Evolutionary conservation across 139 green algal genomes (phyloP), one percentile per base, ranked within the genome.

Genomic region (Closterium sp.): DNA sequence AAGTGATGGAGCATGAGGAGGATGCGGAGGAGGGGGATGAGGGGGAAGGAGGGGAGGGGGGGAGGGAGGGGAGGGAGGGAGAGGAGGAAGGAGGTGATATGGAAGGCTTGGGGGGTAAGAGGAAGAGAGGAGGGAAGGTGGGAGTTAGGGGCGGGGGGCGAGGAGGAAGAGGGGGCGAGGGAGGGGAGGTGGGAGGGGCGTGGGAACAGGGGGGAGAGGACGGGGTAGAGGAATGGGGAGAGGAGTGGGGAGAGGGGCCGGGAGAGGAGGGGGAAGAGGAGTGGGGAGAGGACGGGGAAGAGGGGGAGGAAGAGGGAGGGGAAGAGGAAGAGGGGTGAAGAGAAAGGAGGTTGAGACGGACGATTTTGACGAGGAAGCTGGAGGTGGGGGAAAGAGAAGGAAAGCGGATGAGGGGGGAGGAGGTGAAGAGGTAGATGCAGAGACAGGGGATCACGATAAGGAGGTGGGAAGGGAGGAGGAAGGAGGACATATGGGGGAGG

Each of bases 51-150:
- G 33, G 23, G 33, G 33, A 2, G 33, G 33, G 3, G 4, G 33
- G 28, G 28, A n/a, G 84, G 10, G 33, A 87, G 33, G 33, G 33
- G 33, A 87, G 25, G 33, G 33, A 25, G 7, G 33, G 33, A 87
- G 33, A 69, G 84, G 33, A 34, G 33, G 33, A 87, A 34, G 33
- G 33, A 87, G 84, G 33, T 16, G 84, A 87, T 16, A 16, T 69
- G 84, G 84, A 87, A 87, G 33, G 33, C 16, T 69, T 87, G 33
- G 33, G 33, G 25, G 33, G 84, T 19, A 69, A 87, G 84, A 89
- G 16, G 86, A 89, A 89, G 64, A 89, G 86, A 89, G 64, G 55
- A 43, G 86, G 31, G 86, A 84, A 55, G 55, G 35, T 76, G 19
- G 35, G n/a, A n/a, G 35, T 84, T 84, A 84, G 30, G 86, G 55